Conservation (phyloP, 495 filamentous ascomycete genomes). For the Annulohypoxylon maeteangense region DNA sequence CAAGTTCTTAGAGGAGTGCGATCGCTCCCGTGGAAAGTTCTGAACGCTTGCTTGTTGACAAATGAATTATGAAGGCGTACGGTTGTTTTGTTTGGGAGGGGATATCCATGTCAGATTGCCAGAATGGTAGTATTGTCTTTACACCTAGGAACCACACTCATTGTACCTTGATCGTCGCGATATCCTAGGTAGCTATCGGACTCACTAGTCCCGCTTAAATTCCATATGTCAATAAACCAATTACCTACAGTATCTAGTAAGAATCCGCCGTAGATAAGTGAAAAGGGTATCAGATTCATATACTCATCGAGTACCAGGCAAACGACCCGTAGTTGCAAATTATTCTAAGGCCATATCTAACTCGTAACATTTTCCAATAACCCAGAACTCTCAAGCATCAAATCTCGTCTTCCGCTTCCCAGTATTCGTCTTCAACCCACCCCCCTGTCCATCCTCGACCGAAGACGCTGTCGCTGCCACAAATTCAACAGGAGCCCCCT, state of each 20-base stretch:
- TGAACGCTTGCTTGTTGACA: slow-evolving; percentile 15
- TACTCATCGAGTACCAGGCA: neutral
- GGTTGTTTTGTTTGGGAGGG: neutral
- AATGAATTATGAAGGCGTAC: slow-evolving; percentile 20
- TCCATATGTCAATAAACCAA: slow-evolving; percentile 35
- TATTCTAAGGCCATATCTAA: neutral
- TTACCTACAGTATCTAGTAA: neutral
- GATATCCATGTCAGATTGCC: slow-evolving; percentile 2
- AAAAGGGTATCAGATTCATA: slow-evolving; percentile 32
- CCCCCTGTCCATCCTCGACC: slow-evolving; percentile 41
- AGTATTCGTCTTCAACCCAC: slow-evolving; percentile 54
- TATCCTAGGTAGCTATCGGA: slow-evolving; percentile 23
- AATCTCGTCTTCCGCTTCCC: slow-evolving; percentile 62
- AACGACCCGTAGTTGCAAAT: neutral
- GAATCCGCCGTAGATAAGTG: neutral
- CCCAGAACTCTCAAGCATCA: slow-evolving; percentile 51
- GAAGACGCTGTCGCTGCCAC: slow-evolving; percentile 61
- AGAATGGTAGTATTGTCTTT: slow-evolving; percentile 1
- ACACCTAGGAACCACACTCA: slow-evolving; percentile 43
- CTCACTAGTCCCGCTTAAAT: slow-evolving; percentile 13
- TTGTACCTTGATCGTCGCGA: slow-evolving; percentile 35
- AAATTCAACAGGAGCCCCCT: slow-evolving; percentile 76
- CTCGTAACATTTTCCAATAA: neutral
- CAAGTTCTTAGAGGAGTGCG: slow-evolving; percentile 86
- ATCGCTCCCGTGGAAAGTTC: slow-evolving; percentile 63